Evolutionary conservation across 371 early-diverging fungal genomes (phyloP).

Genomic region (Mucor piriformis): DNA sequence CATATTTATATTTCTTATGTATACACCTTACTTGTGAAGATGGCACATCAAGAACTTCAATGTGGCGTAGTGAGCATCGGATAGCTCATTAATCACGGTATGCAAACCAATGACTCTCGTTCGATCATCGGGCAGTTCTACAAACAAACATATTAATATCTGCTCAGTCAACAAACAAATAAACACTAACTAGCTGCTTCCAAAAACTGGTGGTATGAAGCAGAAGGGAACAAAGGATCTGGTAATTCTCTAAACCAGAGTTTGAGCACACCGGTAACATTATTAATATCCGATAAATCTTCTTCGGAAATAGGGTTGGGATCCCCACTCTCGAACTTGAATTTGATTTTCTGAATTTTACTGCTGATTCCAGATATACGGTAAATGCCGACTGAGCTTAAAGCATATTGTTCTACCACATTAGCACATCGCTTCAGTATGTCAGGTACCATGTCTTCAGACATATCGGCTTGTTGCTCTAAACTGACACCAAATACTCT

Average conservation of each 20-base stretch:
- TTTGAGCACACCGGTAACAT: slow-evolving; percentile 83
- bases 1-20: background rate
- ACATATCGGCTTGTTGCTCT: slow-evolving; percentile 63
- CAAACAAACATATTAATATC: background rate
- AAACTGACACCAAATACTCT: slow-evolving; percentile 73
- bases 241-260: slow-evolving; percentile 92
- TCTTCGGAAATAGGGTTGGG: slow-evolving; percentile 46
- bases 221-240: slow-evolving; percentile 77
- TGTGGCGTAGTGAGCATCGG: slow-evolving; percentile 80
- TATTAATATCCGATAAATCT: slow-evolving; percentile 73
- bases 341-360: slow-evolving; percentile 32
- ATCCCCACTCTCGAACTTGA: slow-evolving; percentile 30
- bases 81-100: slow-evolving; percentile 72
- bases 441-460: slow-evolving; percentile 69
- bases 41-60: slow-evolving; percentile 77
- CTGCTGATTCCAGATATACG: slow-evolving; percentile 76
- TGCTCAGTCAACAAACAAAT: background rate
- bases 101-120: slow-evolving; percentile 64
- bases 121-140: slow-evolving; percentile 51
- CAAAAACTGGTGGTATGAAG: slow-evolving; percentile 67
- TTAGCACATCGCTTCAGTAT: slow-evolving; percentile 76
- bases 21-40: slow-evolving; percentile 61
- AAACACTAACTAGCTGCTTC: slow-evolving; percentile 62
- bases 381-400: slow-evolving; percentile 79
- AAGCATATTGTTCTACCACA: slow-evolving; percentile 72